phyloP scores from a whole-genome alignment of 306 rosid species.

The Vigna trinervia region DNA sequence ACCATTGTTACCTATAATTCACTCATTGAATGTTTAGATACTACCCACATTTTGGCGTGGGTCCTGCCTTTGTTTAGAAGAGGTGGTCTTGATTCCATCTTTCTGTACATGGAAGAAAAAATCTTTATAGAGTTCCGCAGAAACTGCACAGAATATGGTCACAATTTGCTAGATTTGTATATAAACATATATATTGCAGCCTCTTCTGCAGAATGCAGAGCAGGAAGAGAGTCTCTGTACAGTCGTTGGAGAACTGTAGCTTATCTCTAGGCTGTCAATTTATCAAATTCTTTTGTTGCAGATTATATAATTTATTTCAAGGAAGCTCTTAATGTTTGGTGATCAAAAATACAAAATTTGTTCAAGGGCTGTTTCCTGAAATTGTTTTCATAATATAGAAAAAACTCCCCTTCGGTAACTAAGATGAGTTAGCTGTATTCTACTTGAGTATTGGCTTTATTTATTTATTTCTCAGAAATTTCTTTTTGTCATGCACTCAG shows the following conservation, averaged over 20 bases:
- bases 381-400: slow-evolving; percentile 34
- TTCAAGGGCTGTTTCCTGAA: slow-evolving; percentile 43
- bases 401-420: slow-evolving; percentile 3
- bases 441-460: not conserved
- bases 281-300: slow-evolving; percentile 45
- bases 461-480: not conserved
- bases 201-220: slow-evolving; percentile 75
- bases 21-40: slow-evolving; percentile 45
- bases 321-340: slow-evolving; percentile 55
- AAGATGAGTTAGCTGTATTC: not conserved
- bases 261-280: slow-evolving; percentile 59
- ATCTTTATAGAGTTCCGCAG: slow-evolving; percentile 48
- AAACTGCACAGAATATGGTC: slow-evolving; percentile 47
- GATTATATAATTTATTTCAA: slow-evolving; percentile 58
- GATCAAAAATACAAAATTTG: slow-evolving; percentile 19
- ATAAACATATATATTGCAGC: slow-evolving; percentile 58
- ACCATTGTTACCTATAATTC: slow-evolving; percentile 23
- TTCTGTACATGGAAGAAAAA: slow-evolving; percentile 51
- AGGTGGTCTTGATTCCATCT: slow-evolving; percentile 42
- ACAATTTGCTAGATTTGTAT: slow-evolving; percentile 62
- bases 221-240: slow-evolving; percentile 69
- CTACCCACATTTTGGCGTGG: slow-evolving; percentile 58
- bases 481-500: not conserved
- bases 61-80: slow-evolving; percentile 52
- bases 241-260: slow-evolving; percentile 74